Percentiles rank a stretch among this genome's conserved stretches.
phyloP scores from a whole-genome alignment of 306 rosid species.

The Castanopsis chinensis region DNA sequence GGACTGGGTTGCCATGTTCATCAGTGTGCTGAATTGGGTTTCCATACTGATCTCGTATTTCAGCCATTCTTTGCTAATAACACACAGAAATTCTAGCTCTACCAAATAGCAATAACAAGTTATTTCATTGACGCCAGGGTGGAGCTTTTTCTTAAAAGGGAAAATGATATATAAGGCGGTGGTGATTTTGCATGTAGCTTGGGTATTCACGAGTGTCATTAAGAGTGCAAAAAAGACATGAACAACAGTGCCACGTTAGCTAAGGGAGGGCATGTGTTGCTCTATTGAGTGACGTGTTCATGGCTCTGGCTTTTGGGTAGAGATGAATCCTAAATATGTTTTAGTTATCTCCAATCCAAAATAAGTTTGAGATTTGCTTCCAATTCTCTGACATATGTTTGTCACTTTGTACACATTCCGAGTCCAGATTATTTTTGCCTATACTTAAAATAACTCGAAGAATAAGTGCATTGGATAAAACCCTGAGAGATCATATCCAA shows the following conservation, averaged over 20 bases:
- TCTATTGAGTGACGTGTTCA: background rate
- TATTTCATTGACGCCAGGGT: background rate
- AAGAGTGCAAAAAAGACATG: background rate
- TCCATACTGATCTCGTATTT: slow-evolving; percentile 57
- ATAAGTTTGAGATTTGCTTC: too few species aligned
- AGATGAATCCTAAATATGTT: background rate
- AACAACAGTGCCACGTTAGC: slow-evolving; percentile 39
- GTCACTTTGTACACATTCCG: too few species aligned
- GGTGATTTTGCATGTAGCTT: slow-evolving; percentile 32
- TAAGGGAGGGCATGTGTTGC: slow-evolving; percentile 20
- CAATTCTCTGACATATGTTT: too few species aligned
- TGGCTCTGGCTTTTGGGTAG: background rate
- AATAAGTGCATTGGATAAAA: too few species aligned
- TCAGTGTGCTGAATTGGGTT: slow-evolving; percentile 66
- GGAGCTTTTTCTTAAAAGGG: background rate
- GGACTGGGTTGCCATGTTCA: slow-evolving; percentile 59
- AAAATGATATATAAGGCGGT: slow-evolving; percentile 26
- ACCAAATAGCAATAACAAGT: background rate
- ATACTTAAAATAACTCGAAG: too few species aligned
- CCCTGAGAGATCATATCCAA: too few species aligned
- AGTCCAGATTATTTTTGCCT: too few species aligned
- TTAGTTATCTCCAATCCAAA: too few species aligned
- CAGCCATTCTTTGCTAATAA: slow-evolving; percentile 41
- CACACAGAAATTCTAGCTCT: background rate
- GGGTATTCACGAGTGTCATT: slow-evolving; percentile 22